Conservation (phyloP, 129 eudicot species). For the Kitagawia praeruptora region DNA sequence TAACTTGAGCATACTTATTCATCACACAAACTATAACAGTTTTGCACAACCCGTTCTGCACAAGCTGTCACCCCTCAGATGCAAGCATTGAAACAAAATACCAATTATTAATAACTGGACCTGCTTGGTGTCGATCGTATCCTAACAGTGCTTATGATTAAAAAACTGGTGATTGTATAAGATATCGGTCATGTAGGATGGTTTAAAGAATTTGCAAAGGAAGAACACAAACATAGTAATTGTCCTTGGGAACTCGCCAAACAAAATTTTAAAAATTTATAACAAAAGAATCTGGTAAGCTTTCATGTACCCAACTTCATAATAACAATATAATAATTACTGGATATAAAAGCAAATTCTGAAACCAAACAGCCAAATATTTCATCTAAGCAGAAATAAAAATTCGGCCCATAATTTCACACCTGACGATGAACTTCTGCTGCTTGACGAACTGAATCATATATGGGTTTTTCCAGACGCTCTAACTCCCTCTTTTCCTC, state of each 20-base stretch:
- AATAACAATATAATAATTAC: neutral
- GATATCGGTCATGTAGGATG: neutral
- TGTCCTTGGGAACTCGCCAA: neutral
- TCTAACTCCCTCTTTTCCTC: constrained; percentile 97
- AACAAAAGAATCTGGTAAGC: neutral
- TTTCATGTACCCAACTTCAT: neutral
- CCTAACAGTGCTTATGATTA: neutral
- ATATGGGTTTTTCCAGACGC: constrained; percentile 86
- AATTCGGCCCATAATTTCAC: neutral
- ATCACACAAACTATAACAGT: neutral
- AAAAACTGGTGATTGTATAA: neutral
- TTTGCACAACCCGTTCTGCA: neutral
- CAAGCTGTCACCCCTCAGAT: neutral
- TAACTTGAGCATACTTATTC: neutral
- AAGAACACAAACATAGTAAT: neutral
- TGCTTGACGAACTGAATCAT: constrained; percentile 89
- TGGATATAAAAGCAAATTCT: neutral
- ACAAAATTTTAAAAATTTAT: neutral
- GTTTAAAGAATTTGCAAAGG: neutral
- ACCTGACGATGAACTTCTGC: constrained; percentile 99
- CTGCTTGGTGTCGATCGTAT: neutral
- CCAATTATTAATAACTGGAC: neutral
- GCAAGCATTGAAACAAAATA: neutral
- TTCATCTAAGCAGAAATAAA: neutral
- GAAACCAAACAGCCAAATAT: neutral